Base-by-base conservation (phyloP, 2,329 filamentous ascomycete genomes). In the Stromatinia cepivora region DNA sequence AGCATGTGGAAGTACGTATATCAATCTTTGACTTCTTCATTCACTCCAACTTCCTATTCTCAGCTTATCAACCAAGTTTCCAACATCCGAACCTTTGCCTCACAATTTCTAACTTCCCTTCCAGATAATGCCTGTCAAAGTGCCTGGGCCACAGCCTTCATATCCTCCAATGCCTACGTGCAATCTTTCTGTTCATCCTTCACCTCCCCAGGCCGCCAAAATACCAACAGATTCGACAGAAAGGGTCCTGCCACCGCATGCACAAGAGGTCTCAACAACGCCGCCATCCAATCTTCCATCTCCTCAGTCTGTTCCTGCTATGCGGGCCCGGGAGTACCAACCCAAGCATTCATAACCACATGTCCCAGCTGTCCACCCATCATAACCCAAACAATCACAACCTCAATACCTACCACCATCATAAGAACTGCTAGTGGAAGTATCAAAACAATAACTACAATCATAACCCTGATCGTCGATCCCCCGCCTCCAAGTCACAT, bases 271-370 rank as follows among this genome's bases (percentile, higher is more conserved):
- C 20, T 45, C 20, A 11, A 34, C 3, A 31, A 39, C 11, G 34
- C 36, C 11, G 45, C 17, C 2, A 50, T 45, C 13, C 66, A 67
- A 22, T 48, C 46, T 25, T 53, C 56, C 8, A 31, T 67, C 17
- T 62, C 66, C 31, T 67, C 66, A 20, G 46, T 67, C 25, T 62
- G 56, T 20, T 62, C 56, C 15, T 67, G 46, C 22, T 67, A 67
- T 15, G 56, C 66, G 1, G 34, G 45, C 1, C 56, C 34, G 3
- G 34, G 25, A 45, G n/a, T 50, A 4, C 57, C 57, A 2, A 62
- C 56, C 1, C 20, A 13, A 22, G 25, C 34, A 45, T 67, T 48
- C 53, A 8, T 20, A 11, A 34, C 25, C 13, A 54, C n/a, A 3
- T 53, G 50, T 42, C 25, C 42, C 2, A 62, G n/a, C 3, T 62